Conservation (phyloP, 73 alveolate species). For the Tetrahymena borealis region DNA sequence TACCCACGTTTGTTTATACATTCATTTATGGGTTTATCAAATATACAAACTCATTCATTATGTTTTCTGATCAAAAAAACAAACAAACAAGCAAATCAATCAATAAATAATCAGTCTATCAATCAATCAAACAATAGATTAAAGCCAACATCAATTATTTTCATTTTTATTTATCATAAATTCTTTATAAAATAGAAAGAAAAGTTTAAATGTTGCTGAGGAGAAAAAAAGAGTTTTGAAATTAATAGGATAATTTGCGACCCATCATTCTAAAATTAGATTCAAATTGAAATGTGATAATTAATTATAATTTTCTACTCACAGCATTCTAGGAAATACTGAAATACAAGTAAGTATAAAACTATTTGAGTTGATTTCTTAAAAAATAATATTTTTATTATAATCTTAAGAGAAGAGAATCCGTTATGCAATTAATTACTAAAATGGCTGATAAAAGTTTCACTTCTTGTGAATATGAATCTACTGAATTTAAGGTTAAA, state of each 20-base stretch:
- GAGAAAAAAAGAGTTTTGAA: constrained; percentile 16
- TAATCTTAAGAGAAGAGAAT: background rate
- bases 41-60: too few species aligned
- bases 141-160: background rate
- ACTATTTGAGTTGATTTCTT: background rate
- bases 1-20: too few species aligned
- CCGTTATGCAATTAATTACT: background rate
- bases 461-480: background rate
- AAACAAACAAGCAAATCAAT: too few species aligned
- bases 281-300: constrained; percentile 16
- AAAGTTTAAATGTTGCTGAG: constrained; percentile 15
- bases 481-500: constrained; percentile 9
- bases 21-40: too few species aligned
- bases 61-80: too few species aligned
- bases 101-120: too few species aligned
- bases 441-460: background rate
- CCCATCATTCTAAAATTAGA: constrained; percentile 9
- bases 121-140: too few species aligned
- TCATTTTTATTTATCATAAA: background rate
- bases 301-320: constrained; percentile 1
- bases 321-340: background rate
- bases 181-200: background rate
- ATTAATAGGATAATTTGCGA: background rate
- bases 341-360: background rate
- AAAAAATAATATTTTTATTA: background rate